phyloP scores from a whole-genome alignment of 148 eudicot species.

The Arctostaphylos glauca region DNA sequence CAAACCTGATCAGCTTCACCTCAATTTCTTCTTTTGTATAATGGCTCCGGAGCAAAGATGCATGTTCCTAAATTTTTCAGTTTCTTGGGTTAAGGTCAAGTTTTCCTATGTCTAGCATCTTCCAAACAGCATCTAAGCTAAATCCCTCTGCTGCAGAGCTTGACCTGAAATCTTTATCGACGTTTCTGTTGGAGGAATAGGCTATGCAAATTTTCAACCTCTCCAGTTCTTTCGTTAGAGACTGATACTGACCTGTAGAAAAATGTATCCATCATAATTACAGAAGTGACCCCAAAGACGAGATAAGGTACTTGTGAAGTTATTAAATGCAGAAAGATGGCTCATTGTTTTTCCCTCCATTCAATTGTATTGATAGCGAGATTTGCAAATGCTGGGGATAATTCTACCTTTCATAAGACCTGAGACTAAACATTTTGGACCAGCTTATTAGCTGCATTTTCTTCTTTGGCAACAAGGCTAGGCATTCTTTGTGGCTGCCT shows the following conservation, averaged over 20 bases:
- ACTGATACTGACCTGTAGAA: constrained; percentile 53
- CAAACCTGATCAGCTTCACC: constrained; percentile 3
- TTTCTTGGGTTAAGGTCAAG: constrained; percentile 42
- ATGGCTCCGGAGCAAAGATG: background rate
- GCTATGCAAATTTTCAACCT: constrained; percentile 37
- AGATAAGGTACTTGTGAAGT: background rate
- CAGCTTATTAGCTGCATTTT: background rate
- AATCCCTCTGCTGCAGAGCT: constrained; percentile 23
- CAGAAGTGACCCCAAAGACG: background rate
- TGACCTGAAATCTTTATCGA: constrained; percentile 19
- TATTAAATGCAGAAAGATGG: background rate
- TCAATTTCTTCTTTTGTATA: background rate
- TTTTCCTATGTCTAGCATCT: constrained; percentile 49
- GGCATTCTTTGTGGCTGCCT: background rate
- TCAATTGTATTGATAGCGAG: background rate
- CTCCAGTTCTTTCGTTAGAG: constrained; percentile 52
- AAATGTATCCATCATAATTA: background rate
- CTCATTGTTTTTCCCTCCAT: background rate
- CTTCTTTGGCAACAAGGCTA: background rate
- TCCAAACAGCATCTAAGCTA: constrained; percentile 36
- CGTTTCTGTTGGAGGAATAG: constrained; percentile 19
- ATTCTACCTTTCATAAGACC: background rate
- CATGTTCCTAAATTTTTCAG: background rate
- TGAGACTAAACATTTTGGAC: background rate
- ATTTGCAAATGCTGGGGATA: background rate